A percentile compares a stretch with the other conserved stretches of the same genome.
Evolutionary conservation across 257 asterid genomes (phyloP).

Genomic region (Asclepias syriaca): DNA sequence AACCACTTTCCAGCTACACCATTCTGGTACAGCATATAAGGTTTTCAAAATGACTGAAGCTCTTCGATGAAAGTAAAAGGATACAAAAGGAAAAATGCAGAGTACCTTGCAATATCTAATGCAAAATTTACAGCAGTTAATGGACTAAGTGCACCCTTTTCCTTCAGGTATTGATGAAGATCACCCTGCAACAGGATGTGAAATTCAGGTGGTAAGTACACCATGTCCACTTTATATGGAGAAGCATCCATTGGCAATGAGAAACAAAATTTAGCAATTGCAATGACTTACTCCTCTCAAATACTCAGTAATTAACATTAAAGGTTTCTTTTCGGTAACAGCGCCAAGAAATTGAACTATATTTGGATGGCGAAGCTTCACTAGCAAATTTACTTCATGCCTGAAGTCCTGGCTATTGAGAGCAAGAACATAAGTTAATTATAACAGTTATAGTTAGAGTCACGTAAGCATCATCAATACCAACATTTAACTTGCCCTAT

Average conservation of each 20-base stretch:
- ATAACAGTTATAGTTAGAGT: not conserved
- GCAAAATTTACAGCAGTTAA: slow-evolving; percentile 77
- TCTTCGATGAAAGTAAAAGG: not conserved
- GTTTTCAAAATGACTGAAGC: not conserved
- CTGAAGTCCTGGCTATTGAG: slow-evolving; percentile 88
- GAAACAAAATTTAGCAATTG: slow-evolving; percentile 13
- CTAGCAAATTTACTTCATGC: slow-evolving; percentile 95
- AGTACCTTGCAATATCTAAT: slow-evolving; percentile 90
- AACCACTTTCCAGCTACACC: not conserved
- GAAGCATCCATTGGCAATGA: not conserved
- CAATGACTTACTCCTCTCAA: slow-evolving; percentile 79
- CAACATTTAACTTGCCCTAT: not conserved
- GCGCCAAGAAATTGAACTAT: slow-evolving; percentile 98
- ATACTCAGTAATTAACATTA: slow-evolving; percentile 91
- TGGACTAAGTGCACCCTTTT: slow-evolving; percentile 78
- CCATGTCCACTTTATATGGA: slow-evolving; percentile 1
- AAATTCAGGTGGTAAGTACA: slow-evolving; percentile 15
- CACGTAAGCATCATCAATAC: not conserved
- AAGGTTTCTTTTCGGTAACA: slow-evolving; percentile 86
- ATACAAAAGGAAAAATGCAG: not conserved
- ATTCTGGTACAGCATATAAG: not conserved
- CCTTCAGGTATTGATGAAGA: slow-evolving; percentile 93
- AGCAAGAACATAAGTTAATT: slow-evolving; percentile 16
- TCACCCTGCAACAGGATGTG: slow-evolving; percentile 58
- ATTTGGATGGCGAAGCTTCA: slow-evolving; percentile 99